phyloP scores from a whole-genome alignment of 75 land plant species.

The Picea glauca region DNA sequence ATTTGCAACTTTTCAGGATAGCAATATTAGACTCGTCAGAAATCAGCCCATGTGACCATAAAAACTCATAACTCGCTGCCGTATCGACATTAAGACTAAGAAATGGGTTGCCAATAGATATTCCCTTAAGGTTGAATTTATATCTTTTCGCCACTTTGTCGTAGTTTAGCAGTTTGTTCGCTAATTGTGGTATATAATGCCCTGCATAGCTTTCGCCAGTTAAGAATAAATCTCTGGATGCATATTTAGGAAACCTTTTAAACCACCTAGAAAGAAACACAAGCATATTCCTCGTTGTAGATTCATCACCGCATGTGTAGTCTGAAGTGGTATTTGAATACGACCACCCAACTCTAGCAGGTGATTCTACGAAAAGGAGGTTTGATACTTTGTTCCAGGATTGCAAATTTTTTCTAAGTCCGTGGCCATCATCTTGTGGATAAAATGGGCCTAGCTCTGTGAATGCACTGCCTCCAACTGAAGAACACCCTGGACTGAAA shows the following conservation, averaged over 20 bases:
- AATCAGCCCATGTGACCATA: slow-evolving; percentile 18
- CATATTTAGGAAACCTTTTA: slow-evolving; percentile 71
- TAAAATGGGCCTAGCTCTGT: slow-evolving; percentile 92
- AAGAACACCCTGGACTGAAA: slow-evolving; percentile 68
- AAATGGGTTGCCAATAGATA: slow-evolving; percentile 27
- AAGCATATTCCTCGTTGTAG: slow-evolving; percentile 76
- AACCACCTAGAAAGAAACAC: slow-evolving; percentile 67
- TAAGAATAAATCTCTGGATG: slow-evolving; percentile 57
- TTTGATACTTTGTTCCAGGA: slow-evolving; percentile 30
- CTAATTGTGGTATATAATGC: not conserved
- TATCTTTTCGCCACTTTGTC: not conserved
- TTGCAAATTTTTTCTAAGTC: slow-evolving; percentile 47
- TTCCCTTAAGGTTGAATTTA: slow-evolving; percentile 4
- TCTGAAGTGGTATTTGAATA: too few relatives aligned
- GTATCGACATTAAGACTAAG: slow-evolving; percentile 17
- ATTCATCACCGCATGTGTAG: too few relatives aligned
- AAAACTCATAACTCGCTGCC: slow-evolving; percentile 16
- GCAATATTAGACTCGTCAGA: too few relatives aligned
- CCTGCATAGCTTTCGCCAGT: not conserved
- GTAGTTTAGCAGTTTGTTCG: not conserved
- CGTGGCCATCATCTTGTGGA: slow-evolving; percentile 71
- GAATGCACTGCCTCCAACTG: slow-evolving; percentile 88
- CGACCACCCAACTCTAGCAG: too few relatives aligned
- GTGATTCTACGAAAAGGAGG: too few relatives aligned
- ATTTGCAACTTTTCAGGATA: too few relatives aligned